phyloP scores from a whole-genome alignment of 2,329 filamentous ascomycete genomes.

The Simplicillium sp. region DNA sequence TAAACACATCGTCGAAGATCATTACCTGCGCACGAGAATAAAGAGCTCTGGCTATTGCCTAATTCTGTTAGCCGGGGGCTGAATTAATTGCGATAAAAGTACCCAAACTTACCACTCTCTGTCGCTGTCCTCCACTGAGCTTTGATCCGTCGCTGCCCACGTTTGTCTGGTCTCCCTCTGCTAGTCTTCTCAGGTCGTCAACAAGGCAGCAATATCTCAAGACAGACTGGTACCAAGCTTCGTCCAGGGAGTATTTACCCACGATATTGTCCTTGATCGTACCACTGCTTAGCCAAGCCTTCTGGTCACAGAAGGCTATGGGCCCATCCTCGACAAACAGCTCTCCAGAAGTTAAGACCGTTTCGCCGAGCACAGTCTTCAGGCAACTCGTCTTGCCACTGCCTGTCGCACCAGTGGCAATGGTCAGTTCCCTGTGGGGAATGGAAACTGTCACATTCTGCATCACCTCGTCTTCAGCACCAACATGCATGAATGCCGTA shows the following conservation, averaged over 20 bases:
- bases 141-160: conserved; percentile 20
- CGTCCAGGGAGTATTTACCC: background rate
- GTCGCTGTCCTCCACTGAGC: conserved; percentile 21
- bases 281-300: background rate
- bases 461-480: too few relatives aligned
- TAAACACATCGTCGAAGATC: background rate
- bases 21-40: background rate
- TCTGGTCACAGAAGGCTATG: background rate
- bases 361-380: background rate
- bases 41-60: background rate
- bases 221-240: background rate
- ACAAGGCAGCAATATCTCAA: background rate
- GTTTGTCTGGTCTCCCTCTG: conserved; percentile 15
- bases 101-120: conserved; percentile 8
- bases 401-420: background rate
- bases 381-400: background rate
- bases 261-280: background rate
- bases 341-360: background rate
- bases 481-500: too few relatives aligned
- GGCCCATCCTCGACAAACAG: background rate
- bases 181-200: background rate
- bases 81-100: background rate
- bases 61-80: background rate
- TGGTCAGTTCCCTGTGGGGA: too few relatives aligned
- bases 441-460: too few relatives aligned